These are phyloP conservation scores for Piper longum DNA, from an alignment of 164 flowering plant species.

Conservation along the genomic window DNA sequence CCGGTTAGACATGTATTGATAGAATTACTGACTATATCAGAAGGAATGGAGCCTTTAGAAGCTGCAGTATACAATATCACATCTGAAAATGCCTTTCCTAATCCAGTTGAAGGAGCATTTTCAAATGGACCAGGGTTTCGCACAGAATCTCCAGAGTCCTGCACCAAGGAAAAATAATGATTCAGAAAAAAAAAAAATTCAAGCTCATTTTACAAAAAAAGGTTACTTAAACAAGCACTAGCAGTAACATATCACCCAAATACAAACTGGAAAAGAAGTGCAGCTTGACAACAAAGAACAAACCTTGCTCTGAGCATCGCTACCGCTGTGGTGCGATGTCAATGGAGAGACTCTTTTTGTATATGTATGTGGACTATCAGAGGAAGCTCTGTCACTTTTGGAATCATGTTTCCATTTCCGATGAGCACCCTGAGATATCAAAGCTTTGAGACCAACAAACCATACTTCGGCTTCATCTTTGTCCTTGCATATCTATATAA, in stretches of 20 bases:
- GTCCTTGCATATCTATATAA: conserved; percentile 74
- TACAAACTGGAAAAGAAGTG: neutral
- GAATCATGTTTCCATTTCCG: conserved; percentile 35
- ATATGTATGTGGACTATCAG: conserved; percentile 29
- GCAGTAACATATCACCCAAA: neutral
- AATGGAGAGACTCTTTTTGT: conserved; percentile 29
- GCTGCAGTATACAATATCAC: conserved; percentile 47
- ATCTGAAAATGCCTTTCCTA: conserved; percentile 72
- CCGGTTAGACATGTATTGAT: conserved; percentile 22
- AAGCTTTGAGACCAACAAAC: conserved; percentile 76
- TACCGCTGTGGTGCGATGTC: conserved; percentile 25
- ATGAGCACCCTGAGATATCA: conserved; percentile 40
- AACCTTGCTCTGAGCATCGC: conserved; percentile 13
- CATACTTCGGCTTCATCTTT: conserved; percentile 96
- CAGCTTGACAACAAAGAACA: neutral
- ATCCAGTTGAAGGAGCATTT: conserved; percentile 28
- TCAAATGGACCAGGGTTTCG: conserved; percentile 28
- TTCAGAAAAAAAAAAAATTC: conserved; percentile 4
- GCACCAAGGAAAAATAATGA: neutral
- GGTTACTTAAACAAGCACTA: neutral
- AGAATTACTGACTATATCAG: conserved; percentile 25
- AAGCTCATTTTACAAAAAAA: neutral
- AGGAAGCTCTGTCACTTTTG: conserved; percentile 29
- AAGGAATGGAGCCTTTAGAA: conserved; percentile 20
- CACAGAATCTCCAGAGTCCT: conserved; percentile 51